Conservation (phyloP, 169 alveolate genomes). For the Miamiensis avidus region DNA sequence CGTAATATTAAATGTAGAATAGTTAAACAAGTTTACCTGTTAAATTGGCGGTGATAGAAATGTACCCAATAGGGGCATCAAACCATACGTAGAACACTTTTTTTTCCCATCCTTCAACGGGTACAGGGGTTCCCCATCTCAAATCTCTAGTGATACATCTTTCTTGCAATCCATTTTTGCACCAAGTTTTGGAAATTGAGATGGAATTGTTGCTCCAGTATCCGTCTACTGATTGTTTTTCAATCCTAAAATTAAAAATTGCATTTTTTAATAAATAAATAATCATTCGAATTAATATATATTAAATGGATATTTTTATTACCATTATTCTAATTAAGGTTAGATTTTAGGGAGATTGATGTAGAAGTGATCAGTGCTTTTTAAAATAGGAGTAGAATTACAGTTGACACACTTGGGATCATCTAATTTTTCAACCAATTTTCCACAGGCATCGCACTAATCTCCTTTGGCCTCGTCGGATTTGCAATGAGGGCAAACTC, state of each 20-base stretch:
- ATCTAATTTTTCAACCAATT: slow-evolving; percentile 77
- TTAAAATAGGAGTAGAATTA: slow-evolving; percentile 60
- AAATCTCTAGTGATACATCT: slow-evolving; percentile 89
- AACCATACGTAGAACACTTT: slow-evolving; percentile 91
- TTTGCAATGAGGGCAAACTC: slow-evolving; percentile 80
- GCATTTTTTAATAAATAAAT: neutral
- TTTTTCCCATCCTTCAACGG: slow-evolving; percentile 73
- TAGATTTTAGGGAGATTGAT: slow-evolving; percentile 73
- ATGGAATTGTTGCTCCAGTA: slow-evolving; percentile 77
- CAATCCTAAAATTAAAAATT: slow-evolving; percentile 5
- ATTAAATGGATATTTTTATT: slow-evolving; percentile 36
- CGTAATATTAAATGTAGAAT: neutral
- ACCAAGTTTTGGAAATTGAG: slow-evolving; percentile 65
- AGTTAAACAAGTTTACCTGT: neutral
- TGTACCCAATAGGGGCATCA: slow-evolving; percentile 91
- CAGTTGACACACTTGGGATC: slow-evolving; percentile 81
- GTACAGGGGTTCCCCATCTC: slow-evolving; percentile 90
- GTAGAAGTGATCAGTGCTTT: slow-evolving; percentile 68
- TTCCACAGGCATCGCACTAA: slow-evolving; percentile 87
- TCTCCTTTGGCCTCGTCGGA: slow-evolving; percentile 87
- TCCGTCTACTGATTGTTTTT: slow-evolving; percentile 66
- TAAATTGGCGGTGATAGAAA: slow-evolving; percentile 82
- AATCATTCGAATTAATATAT: neutral
- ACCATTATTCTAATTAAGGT: slow-evolving; percentile 70
- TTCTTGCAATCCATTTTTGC: slow-evolving; percentile 79